Evolutionary conservation across 805 yeast genomes (phyloP).

Genomic region (Kodamaea lidongshanica): DNA sequence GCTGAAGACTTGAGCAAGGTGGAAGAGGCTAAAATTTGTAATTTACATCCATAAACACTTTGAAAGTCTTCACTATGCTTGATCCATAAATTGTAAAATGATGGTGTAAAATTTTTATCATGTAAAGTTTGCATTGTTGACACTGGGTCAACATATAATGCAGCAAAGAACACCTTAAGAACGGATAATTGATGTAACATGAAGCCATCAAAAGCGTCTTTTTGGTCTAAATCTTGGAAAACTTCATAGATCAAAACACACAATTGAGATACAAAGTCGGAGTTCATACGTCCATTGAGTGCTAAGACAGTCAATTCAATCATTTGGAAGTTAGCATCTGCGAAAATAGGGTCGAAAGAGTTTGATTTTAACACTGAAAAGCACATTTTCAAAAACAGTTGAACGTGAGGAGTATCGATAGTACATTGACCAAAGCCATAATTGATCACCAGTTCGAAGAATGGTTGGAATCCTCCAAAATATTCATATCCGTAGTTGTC

Average conservation of each 20-base stretch:
- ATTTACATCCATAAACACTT: slow-evolving; percentile 51
- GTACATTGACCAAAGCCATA: slow-evolving; percentile 42
- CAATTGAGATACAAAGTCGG: slow-evolving; percentile 26
- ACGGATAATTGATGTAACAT: slow-evolving; percentile 39
- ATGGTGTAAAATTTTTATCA: slow-evolving; percentile 31
- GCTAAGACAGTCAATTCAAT: slow-evolving; percentile 16
- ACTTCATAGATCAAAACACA: too few species aligned
- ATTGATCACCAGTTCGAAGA: slow-evolving; percentile 48
- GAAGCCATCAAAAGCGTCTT: slow-evolving; percentile 39
- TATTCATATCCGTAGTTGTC: slow-evolving; percentile 56
- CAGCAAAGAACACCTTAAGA: slow-evolving; percentile 38
- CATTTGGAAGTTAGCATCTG: slow-evolving; percentile 33
- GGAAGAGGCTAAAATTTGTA: slow-evolving; percentile 44
- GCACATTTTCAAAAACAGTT: slow-evolving; percentile 31
- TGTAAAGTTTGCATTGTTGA: slow-evolving; percentile 31
- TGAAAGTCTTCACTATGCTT: slow-evolving; percentile 40
- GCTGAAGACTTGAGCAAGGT: slow-evolving; percentile 31
- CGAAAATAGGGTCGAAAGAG: slow-evolving; percentile 35
- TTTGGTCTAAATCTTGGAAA: slow-evolving; percentile 28
- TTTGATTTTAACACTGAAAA: slow-evolving; percentile 30
- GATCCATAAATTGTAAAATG: slow-evolving; percentile 45
- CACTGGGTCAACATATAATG: slow-evolving; percentile 34
- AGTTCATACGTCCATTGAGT: slow-evolving; percentile 22
- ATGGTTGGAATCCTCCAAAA: slow-evolving; percentile 51
- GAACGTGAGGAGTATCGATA: slow-evolving; percentile 35